These are phyloP conservation scores for Arthrobotrys pseudoclavata DNA, from an alignment of 2,329 filamentous ascomycete species.

Conservation along the genomic window DNA sequence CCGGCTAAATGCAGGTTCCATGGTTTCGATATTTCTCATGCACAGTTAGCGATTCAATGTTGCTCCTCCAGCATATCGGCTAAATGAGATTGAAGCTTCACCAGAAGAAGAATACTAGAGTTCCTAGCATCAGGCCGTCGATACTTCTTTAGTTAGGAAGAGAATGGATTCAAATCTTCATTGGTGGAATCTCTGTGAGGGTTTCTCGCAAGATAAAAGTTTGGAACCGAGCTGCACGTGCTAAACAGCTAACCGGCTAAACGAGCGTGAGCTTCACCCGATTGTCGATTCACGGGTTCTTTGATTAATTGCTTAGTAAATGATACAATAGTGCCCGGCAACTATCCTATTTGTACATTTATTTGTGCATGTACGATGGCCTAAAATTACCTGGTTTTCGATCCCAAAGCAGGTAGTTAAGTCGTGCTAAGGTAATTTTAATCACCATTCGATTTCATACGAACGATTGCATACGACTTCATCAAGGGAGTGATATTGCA, in stretches of 20 bases:
- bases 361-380: no score
- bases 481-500: no score
- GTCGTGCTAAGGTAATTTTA: no score
- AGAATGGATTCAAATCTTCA: background rate
- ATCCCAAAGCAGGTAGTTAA: no score
- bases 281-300: background rate
- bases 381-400: no score
- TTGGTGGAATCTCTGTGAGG: constrained; percentile 40
- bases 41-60: background rate
- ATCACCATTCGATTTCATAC: no score
- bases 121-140: constrained; percentile 13
- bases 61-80: constrained; percentile 18
- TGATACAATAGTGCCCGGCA: background rate
- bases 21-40: constrained; percentile 15
- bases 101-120: background rate
- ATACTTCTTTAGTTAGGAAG: background rate
- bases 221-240: constrained; percentile 34
- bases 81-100: constrained; percentile 25
- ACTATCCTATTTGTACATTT: no score
- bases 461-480: no score
- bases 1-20: constrained; percentile 44
- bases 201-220: constrained; percentile 4
- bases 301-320: background rate
- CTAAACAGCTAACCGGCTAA: constrained; percentile 17
- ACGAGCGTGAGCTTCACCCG: background rate